Base-by-base conservation (phyloP, 2,329 filamentous ascomycete genomes). In the Talaromyces albobiverticillius region DNA sequence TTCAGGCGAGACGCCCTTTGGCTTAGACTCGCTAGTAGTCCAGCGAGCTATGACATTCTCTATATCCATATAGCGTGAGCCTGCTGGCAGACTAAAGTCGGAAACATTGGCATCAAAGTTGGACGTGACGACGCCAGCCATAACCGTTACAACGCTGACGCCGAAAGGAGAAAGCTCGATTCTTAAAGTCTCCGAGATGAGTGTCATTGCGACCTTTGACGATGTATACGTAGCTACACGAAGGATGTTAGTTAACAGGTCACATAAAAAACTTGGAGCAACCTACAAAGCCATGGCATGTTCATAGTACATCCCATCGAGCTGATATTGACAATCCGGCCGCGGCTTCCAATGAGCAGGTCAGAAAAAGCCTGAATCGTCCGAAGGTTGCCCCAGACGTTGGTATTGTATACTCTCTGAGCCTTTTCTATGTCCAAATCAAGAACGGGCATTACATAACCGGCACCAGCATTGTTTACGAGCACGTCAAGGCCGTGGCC, bases 241-340 rank as follows among this genome's bases (percentile, higher is more conserved):
- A 13, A 26, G n/a, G 29, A 25, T 25, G 40, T 10, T 11, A 7
- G 22, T 7, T 25, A 42, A 25, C 3, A 51, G 36, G 10, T 32
- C 26, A 20, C 42, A 51, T 48, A 48, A 40, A 51, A 46, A 26
- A 38, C 22, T 40, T 10, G 11, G 6, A 67, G 59, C n/a, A 51
- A 67, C 54, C 54, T 64, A 60, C 34, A 64, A 31, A 43, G 53
- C 40, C 46, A 40, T 69, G 22, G 68, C 64, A 56, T 73, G 64
- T 61, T 74, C 71, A 29, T 40, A 13, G 18, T 22, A 72, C 64
- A 41, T 41, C 52, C 53, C 7, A 36, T 31, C 11, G 53, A 50
- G 8, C 42, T 46, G 18, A 50, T 45, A 23, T 55, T 55, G n/a
- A 46, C 46, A 26, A 55, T 49, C 10, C 46, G 32, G 14, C 53